phyloP scores from a whole-genome alignment of 495 filamentous ascomycete genomes.

The Aspergillus haitiensis region DNA sequence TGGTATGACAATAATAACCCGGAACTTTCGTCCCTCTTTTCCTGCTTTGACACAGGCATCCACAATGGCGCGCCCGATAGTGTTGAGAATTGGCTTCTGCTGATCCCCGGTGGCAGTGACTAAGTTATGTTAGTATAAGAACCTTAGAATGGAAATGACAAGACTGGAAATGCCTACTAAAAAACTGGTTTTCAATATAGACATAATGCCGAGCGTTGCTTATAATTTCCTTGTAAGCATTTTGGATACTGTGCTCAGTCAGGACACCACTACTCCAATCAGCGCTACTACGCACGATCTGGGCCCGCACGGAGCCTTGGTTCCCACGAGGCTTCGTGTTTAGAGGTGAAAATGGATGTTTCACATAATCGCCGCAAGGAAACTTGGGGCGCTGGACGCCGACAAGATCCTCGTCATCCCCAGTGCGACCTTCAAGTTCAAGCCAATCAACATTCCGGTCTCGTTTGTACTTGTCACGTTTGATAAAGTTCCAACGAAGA shows the following conservation, averaged over 20 bases:
- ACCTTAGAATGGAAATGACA: slow-evolving; percentile 7
- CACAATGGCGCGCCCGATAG: slow-evolving; percentile 82
- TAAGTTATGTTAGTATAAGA: slow-evolving; percentile 25
- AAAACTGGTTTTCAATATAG: slow-evolving; percentile 98
- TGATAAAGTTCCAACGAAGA: slow-evolving; percentile 93
- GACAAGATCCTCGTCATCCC: slow-evolving; percentile 76
- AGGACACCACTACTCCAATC: slow-evolving; percentile 97
- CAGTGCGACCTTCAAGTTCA: slow-evolving; percentile 73
- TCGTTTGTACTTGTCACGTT: slow-evolving; percentile 97
- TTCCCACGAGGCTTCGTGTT: slow-evolving; percentile 50
- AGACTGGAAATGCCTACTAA: slow-evolving; percentile 51
- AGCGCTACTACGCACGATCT: slow-evolving; percentile 79
- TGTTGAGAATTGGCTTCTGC: slow-evolving; percentile 83
- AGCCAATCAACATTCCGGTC: slow-evolving; percentile 79
- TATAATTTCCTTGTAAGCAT: slow-evolving; percentile 85
- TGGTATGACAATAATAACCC: slow-evolving; percentile 85
- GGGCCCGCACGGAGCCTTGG: slow-evolving; percentile 74
- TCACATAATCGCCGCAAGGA: slow-evolving; percentile 81
- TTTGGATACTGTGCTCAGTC: slow-evolving; percentile 87
- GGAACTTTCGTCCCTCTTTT: slow-evolving; percentile 85
- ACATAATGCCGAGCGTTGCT: slow-evolving; percentile 83
- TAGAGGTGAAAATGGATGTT: slow-evolving; percentile 73
- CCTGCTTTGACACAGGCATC: slow-evolving; percentile 80
- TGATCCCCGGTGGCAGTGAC: slow-evolving; percentile 88
- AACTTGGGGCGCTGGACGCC: slow-evolving; percentile 83